phyloP scores from a whole-genome alignment of 495 filamentous ascomycete species.

The Xylaria intraflava region DNA sequence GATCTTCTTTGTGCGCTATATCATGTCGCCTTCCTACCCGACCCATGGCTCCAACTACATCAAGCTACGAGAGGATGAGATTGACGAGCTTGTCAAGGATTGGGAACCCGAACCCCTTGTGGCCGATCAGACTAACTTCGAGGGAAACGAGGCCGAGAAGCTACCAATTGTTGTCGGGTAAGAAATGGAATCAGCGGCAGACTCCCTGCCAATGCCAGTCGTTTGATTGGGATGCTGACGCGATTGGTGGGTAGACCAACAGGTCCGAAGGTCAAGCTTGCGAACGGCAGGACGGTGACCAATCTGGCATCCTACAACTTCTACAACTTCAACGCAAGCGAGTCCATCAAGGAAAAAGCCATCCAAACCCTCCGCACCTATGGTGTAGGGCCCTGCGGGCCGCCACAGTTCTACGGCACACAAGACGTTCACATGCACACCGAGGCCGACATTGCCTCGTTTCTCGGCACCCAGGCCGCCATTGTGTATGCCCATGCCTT shows the following conservation, averaged over 20 bases:
- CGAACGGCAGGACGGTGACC: constrained; percentile 80
- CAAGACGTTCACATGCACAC: constrained; percentile 98
- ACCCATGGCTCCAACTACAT: constrained; percentile 83
- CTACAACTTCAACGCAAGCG: constrained; percentile 92
- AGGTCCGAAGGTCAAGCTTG: constrained; percentile 81
- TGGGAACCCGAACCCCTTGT: constrained; percentile 95
- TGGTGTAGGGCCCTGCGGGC: constrained; percentile 92
- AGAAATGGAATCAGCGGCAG: constrained; percentile 9
- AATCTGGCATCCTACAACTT: constrained; percentile 94
- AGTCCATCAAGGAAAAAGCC: constrained; percentile 86
- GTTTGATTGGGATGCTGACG: not conserved
- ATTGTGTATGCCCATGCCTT: constrained; percentile 96
- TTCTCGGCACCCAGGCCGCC: constrained; percentile 75
- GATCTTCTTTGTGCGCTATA: constrained; percentile 89
- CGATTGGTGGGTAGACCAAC: constrained; percentile 55
- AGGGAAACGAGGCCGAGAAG: constrained; percentile 78
- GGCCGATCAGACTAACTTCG: constrained; percentile 58
- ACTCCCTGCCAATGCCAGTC: constrained; percentile 1
- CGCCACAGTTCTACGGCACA: constrained; percentile 95
- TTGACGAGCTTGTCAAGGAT: constrained; percentile 94
- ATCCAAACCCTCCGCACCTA: constrained; percentile 90
- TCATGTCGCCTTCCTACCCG: constrained; percentile 84
- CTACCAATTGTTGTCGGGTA: constrained; percentile 84
- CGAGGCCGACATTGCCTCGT: constrained; percentile 86
- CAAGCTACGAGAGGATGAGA: constrained; percentile 85